Percentiles rank a stretch among this genome's conserved stretches.
phyloP scores from a whole-genome alignment of 1,284 basidiomycete genomes.

The Tausonia pullulans region DNA sequence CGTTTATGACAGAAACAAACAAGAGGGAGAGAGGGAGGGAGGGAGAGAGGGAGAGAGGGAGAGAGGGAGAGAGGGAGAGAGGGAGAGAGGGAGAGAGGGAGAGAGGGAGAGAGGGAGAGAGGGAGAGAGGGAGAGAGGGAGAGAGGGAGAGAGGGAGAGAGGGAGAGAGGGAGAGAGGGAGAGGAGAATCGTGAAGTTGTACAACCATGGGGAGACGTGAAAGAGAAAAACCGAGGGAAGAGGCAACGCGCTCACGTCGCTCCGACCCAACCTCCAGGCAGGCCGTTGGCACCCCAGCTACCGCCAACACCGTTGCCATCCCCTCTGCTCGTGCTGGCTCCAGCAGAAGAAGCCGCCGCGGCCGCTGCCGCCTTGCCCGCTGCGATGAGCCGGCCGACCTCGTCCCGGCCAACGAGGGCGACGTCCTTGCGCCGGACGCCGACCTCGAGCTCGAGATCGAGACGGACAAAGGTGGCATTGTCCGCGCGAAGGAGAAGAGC shows the following conservation, averaged over 20 bases:
- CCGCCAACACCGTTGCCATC: too few relatives aligned
- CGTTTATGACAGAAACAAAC: neutral
- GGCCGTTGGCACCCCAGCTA: too few relatives aligned
- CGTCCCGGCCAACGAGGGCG: conserved; percentile 1
- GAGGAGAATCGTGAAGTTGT: neutral
- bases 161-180: neutral
- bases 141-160: neutral
- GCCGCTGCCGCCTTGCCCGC: too few relatives aligned
- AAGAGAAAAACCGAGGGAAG: neutral
- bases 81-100: neutral
- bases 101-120: neutral
- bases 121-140: conserved; percentile 19
- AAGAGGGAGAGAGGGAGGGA: conserved; percentile 20
- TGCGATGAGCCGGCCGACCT: conserved; percentile 5
- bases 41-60: neutral
- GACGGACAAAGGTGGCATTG: conserved; percentile 3
- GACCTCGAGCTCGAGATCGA: conserved; percentile 14
- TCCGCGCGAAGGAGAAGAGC: neutral
- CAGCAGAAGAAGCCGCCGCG: too few relatives aligned
- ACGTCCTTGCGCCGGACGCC: conserved; percentile 2
- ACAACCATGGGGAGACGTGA: neutral
- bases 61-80: neutral
- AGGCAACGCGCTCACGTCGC: neutral
- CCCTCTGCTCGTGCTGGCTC: too few relatives aligned
- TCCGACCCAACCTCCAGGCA: too few relatives aligned